phyloP scores from a whole-genome alignment of 768 basidiomycete species.

The Mycena maculata region DNA sequence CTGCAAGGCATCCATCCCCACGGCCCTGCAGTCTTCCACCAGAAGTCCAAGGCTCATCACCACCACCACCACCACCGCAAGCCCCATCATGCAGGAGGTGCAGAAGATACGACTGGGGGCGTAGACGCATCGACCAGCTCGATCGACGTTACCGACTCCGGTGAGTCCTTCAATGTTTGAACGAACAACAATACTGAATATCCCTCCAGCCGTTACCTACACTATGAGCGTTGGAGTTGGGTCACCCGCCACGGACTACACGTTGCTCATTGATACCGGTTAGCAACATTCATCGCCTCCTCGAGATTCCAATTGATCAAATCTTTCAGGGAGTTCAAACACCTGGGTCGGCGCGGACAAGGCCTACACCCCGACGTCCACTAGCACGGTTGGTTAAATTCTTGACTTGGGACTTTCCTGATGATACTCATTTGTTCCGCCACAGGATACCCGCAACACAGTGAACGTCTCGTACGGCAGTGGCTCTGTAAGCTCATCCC shows the following conservation, averaged over 20 bases:
- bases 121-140: conserved; percentile 42
- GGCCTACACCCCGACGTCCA: conserved; percentile 57
- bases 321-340: conserved; percentile 42
- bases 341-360: conserved; percentile 68
- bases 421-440: neutral
- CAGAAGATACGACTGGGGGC: conserved; percentile 18
- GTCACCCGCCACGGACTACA: conserved; percentile 59
- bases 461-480: conserved; percentile 66
- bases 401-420: neutral
- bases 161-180: conserved; percentile 37
- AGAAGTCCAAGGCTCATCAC: conserved; percentile 40
- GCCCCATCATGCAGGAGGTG: conserved; percentile 34
- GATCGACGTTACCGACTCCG: conserved; percentile 69
- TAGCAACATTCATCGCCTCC: conserved; percentile 25
- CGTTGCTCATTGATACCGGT: conserved; percentile 71
- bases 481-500: conserved; percentile 44
- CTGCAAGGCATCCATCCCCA: conserved; percentile 65
- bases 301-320: neutral
- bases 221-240: conserved; percentile 65
- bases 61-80: conserved; percentile 39
- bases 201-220: conserved; percentile 56
- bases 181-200: neutral
- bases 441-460: conserved; percentile 41
- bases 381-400: conserved; percentile 53
- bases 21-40: conserved; percentile 55